Evolutionary conservation across 2,329 filamentous ascomycete genomes (phyloP).

Genomic region (Aspergillus quadricinctus): DNA sequence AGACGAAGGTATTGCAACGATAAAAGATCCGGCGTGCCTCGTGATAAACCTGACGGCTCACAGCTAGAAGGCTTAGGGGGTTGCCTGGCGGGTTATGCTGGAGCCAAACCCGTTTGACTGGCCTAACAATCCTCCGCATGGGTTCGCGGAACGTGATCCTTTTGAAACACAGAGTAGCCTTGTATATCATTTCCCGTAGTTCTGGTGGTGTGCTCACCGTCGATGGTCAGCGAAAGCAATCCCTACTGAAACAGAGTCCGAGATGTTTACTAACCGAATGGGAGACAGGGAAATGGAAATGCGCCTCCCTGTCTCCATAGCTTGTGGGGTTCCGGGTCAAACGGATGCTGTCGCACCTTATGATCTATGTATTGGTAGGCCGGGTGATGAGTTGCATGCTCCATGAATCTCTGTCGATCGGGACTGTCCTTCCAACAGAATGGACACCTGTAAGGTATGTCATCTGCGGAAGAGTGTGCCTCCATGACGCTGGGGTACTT

Average conservation of each 20-base stretch:
- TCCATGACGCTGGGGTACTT: no score
- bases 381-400: background rate
- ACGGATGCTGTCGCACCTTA: background rate
- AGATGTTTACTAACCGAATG: background rate
- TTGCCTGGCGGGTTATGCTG: slow-evolving; percentile 3
- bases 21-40: slow-evolving; percentile 4
- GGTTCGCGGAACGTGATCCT: background rate
- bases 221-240: background rate
- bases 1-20: slow-evolving; percentile 1
- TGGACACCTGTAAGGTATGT: background rate
- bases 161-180: background rate
- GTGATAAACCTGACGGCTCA: background rate
- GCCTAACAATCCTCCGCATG: background rate
- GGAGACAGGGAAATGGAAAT: slow-evolving; percentile 4
- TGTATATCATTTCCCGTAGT: slow-evolving; percentile 3
- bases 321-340: background rate
- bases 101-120: background rate
- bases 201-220: background rate
- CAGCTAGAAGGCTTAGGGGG: background rate
- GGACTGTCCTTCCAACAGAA: background rate
- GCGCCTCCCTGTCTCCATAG: background rate
- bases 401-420: background rate
- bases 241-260: background rate
- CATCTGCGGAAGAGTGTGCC: no score
- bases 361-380: background rate